Conservation (phyloP, 495 filamentous ascomycete genomes). For the Coniosporium apollinis region DNA sequence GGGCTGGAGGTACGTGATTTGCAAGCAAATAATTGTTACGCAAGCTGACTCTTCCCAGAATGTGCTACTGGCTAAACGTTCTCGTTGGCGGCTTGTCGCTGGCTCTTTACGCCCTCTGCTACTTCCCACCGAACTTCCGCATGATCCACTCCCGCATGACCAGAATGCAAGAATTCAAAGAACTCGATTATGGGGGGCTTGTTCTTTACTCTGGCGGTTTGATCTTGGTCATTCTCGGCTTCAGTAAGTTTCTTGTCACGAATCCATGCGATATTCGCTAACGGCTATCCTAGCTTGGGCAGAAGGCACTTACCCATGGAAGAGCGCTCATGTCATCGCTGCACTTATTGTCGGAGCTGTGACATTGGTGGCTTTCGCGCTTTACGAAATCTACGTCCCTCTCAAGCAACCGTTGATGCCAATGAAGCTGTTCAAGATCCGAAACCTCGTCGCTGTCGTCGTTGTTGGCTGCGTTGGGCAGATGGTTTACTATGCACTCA, state of each 20-base stretch:
- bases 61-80: background rate
- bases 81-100: background rate
- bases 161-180: background rate
- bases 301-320: background rate
- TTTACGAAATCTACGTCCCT: conserved; percentile 3
- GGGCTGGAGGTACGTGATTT: background rate
- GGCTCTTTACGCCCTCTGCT: conserved; percentile 1
- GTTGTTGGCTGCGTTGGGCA: background rate
- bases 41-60: too few species aligned
- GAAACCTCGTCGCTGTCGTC: background rate
- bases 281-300: too few species aligned
- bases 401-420: conserved; percentile 6
- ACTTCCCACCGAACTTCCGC: conserved; percentile 4
- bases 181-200: background rate
- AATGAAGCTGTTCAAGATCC: conserved; percentile 5
- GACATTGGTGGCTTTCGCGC: background rate
- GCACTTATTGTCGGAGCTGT: background rate
- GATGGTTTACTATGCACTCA: conserved; percentile 1
- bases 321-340: background rate
- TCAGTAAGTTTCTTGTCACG: too few species aligned
- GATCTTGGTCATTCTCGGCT: background rate
- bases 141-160: background rate
- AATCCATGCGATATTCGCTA: too few species aligned
- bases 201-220: background rate
- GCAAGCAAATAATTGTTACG: too few species aligned